Evolutionary conservation across 2,329 filamentous ascomycete species (phyloP).

Genomic region (Plectosphaerella sp.): DNA sequence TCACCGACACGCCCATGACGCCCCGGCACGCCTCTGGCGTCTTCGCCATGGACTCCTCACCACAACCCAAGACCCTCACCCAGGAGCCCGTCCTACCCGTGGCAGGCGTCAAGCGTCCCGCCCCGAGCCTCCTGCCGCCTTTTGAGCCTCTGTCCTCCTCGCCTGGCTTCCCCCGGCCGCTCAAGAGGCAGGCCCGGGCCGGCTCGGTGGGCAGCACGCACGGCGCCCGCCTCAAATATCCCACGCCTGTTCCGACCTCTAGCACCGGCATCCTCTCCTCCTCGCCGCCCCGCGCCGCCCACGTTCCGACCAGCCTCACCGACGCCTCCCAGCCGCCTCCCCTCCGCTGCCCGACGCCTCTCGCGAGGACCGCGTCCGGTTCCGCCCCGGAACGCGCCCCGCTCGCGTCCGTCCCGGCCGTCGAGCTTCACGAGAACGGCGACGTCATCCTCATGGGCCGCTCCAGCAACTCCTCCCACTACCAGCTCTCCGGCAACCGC

Average conservation of each 20-base stretch:
- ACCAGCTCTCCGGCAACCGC: slow-evolving; percentile 87
- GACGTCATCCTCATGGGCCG: slow-evolving; percentile 83
- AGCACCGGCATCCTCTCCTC: slow-evolving; percentile 88
- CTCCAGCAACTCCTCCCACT: slow-evolving; percentile 92
- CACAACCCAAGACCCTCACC: slow-evolving; percentile 19
- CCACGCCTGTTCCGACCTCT: slow-evolving; percentile 89
- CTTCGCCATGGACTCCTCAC: slow-evolving; percentile 36
- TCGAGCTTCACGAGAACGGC: slow-evolving; percentile 77
- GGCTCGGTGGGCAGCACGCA: slow-evolving; percentile 29
- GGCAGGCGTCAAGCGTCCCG: slow-evolving; percentile 54
- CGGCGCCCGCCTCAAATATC: slow-evolving; percentile 66
- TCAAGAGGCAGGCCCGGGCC: slow-evolving; percentile 59
- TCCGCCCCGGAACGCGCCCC: slow-evolving; percentile 73
- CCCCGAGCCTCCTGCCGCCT: slow-evolving; percentile 67
- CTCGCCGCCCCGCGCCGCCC: slow-evolving; percentile 60
- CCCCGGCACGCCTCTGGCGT: slow-evolving; percentile 8
- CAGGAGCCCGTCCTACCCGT: slow-evolving; percentile 29
- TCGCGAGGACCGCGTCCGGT: slow-evolving; percentile 42
- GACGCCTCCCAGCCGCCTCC: slow-evolving; percentile 22
- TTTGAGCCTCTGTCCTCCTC: slow-evolving; percentile 80
- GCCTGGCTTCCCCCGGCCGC: slow-evolving; percentile 62
- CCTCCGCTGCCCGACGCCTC: slow-evolving; percentile 19
- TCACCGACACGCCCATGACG: neutral
- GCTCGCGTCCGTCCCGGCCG: slow-evolving; percentile 74
- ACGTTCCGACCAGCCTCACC: slow-evolving; percentile 10